A percentile compares a stretch with the other conserved stretches of the same genome.
Evolutionary conservation across 2,329 filamentous ascomycete species (phyloP).

Genomic region (Aspergillus novofumigatus): DNA sequence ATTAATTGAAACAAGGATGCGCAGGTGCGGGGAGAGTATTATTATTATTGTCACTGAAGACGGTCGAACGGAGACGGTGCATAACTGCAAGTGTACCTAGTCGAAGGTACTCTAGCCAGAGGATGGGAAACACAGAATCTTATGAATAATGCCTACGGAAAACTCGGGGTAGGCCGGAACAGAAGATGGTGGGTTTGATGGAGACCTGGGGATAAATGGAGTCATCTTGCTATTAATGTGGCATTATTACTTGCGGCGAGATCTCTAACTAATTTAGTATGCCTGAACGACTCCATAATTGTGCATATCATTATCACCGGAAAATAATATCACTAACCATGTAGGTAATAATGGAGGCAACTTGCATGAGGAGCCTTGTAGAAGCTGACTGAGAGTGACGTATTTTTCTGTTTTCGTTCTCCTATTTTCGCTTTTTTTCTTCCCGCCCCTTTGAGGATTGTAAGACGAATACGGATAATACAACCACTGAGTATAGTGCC

Average conservation of each 20-base stretch:
- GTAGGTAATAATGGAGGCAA: background rate
- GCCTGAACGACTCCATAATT: background rate
- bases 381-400: background rate
- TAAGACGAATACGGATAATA: background rate
- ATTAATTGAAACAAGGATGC: background rate
- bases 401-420: slow-evolving; percentile 10
- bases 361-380: no score
- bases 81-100: background rate
- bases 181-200: background rate
- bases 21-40: background rate
- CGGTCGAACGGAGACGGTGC: background rate
- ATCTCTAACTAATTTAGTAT: background rate
- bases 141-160: background rate
- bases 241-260: background rate
- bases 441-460: slow-evolving; percentile 6
- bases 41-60: background rate
- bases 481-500: background rate
- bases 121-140: background rate
- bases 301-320: background rate
- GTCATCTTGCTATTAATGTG: background rate
- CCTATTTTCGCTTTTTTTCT: slow-evolving; percentile 9
- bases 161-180: background rate
- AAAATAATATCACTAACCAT: background rate
- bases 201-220: background rate
- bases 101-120: background rate